These are phyloP conservation scores for Neonectria faginata DNA, from an alignment of 2,329 filamentous ascomycete species.

Conservation along the genomic window DNA sequence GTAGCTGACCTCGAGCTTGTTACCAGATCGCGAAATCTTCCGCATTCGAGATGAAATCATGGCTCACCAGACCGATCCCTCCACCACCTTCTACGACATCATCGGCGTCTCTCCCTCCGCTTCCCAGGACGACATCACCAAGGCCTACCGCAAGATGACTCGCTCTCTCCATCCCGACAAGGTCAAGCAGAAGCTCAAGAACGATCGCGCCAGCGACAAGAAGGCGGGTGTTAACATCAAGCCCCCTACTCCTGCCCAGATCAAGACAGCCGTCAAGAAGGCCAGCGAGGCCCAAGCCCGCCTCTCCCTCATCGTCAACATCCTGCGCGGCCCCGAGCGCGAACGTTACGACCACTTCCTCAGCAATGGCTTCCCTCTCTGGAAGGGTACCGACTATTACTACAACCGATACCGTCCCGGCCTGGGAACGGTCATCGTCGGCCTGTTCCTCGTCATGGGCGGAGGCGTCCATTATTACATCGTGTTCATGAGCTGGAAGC, in stretches of 20 bases:
- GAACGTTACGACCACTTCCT: slow-evolving; percentile 97
- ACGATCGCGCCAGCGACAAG: slow-evolving; percentile 71
- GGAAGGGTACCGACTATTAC: slow-evolving; percentile 99
- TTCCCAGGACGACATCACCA: slow-evolving; percentile 88
- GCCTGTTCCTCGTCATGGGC: slow-evolving; percentile 84
- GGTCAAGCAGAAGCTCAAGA: slow-evolving; percentile 84
- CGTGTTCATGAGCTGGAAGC: slow-evolving; percentile 87
- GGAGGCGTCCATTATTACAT: slow-evolving; percentile 89
- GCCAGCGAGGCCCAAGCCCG: slow-evolving; percentile 87
- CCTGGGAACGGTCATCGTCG: slow-evolving; percentile 83
- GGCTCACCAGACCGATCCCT: slow-evolving; percentile 78
- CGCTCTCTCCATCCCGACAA: slow-evolving; percentile 93
- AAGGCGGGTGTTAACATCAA: slow-evolving; percentile 74
- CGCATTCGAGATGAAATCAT: slow-evolving; percentile 89
- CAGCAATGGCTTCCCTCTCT: slow-evolving; percentile 90
- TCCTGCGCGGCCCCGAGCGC: slow-evolving; percentile 83
- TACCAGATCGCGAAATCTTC: slow-evolving; percentile 95
- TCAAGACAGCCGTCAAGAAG: slow-evolving; percentile 81
- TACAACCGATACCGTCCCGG: slow-evolving; percentile 94
- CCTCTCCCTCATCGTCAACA: slow-evolving; percentile 84
- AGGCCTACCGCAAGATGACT: slow-evolving; percentile 91
- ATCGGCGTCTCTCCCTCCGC: slow-evolving; percentile 80
- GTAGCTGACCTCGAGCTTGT: slow-evolving; percentile 17
- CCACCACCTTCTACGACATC: slow-evolving; percentile 94
- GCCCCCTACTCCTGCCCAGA: slow-evolving; percentile 77